phyloP scores from a whole-genome alignment of 768 basidiomycete species.

The Boletales sp. region DNA sequence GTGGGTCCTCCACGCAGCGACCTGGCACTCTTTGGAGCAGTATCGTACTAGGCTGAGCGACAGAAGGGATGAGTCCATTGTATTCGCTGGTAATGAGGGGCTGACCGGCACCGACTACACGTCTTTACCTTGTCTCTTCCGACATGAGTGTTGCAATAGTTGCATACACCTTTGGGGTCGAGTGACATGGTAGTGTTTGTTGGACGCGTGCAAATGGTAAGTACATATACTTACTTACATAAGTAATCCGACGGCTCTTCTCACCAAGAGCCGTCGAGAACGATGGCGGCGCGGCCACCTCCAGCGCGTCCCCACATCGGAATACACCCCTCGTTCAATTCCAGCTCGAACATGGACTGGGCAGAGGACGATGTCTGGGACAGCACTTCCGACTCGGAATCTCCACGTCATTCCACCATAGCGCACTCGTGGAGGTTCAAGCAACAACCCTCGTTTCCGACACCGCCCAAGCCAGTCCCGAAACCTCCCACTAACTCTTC shows the following conservation, averaged over 20 bases:
- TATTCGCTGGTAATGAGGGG: not conserved
- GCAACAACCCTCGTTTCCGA: constrained; percentile 29
- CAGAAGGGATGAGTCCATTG: not conserved
- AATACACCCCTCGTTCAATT: constrained; percentile 46
- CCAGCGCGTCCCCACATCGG: constrained; percentile 73
- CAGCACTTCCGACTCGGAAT: constrained; percentile 76
- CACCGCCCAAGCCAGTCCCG: constrained; percentile 57
- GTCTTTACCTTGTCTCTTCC: constrained; percentile 25
- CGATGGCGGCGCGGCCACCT: constrained; percentile 58
- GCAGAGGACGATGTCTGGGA: constrained; percentile 90
- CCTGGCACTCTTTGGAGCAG: constrained; percentile 28
- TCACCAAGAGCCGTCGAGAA: constrained; percentile 24
- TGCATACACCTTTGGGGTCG: constrained; percentile 25
- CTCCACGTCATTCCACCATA: constrained; percentile 52
- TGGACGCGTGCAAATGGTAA: not conserved
- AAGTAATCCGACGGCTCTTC: constrained; percentile 2
- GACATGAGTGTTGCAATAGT: constrained; percentile 18
- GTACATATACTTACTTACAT: not conserved
- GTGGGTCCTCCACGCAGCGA: constrained; percentile 28
- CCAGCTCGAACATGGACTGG: constrained; percentile 57
- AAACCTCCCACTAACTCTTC: constrained; percentile 46
- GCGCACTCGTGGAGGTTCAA: constrained; percentile 41
- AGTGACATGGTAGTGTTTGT: not conserved
- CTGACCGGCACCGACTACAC: constrained; percentile 23
- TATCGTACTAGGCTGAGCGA: constrained; percentile 25